phyloP scores from a whole-genome alignment of 2,329 filamentous ascomycete genomes.

The Xylaria hypoxylon region DNA sequence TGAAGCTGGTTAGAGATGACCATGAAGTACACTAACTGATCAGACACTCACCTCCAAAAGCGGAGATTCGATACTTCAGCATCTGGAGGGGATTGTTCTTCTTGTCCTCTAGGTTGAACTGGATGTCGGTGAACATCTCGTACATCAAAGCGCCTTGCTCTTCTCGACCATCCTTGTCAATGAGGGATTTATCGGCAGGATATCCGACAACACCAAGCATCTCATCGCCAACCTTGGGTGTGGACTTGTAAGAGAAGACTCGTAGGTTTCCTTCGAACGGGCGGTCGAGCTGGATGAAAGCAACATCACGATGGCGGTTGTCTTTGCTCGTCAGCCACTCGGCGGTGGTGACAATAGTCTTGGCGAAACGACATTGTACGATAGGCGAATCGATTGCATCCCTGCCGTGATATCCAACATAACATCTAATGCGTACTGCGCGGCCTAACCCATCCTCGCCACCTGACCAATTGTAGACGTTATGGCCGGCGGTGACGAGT shows the following conservation, averaged over 20 bases:
- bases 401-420: conserved; percentile 18
- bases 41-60: conserved; percentile 16
- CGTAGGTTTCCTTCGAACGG: conserved; percentile 20
- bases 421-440: conserved; percentile 19
- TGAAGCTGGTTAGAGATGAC: background rate
- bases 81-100: conserved; percentile 21
- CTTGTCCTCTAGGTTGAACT: conserved; percentile 20
- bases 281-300: conserved; percentile 16
- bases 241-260: conserved; percentile 19
- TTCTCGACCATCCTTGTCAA: conserved; percentile 16
- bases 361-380: conserved; percentile 9
- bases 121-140: conserved; percentile 22
- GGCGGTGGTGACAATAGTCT: conserved; percentile 12
- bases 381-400: conserved; percentile 17
- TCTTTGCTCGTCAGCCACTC: conserved; percentile 24
- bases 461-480: conserved; percentile 13
- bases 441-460: conserved; percentile 12
- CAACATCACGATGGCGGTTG: conserved; percentile 21
- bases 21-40: background rate
- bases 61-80: conserved; percentile 22
- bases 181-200: conserved; percentile 9
- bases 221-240: conserved; percentile 15
- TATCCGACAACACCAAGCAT: conserved; percentile 21
- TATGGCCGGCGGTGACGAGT: conserved; percentile 19
- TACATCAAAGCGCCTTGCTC: conserved; percentile 21